Percentiles rank a stretch among this genome's conserved stretches.
Evolutionary conservation across 345 rosid genomes (phyloP).

Genomic region (Sapria himalayana): DNA sequence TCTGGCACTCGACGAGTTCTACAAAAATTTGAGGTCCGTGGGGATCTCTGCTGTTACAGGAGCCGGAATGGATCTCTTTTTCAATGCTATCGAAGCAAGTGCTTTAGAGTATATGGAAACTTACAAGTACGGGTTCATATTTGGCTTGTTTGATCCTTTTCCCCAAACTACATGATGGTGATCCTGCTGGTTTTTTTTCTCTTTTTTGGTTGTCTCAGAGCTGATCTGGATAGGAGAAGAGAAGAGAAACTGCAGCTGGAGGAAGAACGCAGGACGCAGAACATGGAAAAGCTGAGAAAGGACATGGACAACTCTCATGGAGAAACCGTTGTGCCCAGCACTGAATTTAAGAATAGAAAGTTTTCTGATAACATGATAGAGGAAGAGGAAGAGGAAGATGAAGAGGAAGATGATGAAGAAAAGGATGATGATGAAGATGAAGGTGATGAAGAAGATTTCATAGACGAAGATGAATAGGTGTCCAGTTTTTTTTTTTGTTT

Average conservation of each 20-base stretch:
- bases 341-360: slow-evolving; percentile 32
- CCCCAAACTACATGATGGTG: neutral
- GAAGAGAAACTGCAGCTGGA: slow-evolving; percentile 54
- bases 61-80: slow-evolving; percentile 54
- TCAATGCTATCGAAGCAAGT: slow-evolving; percentile 50
- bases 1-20: slow-evolving; percentile 47
- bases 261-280: slow-evolving; percentile 32
- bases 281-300: slow-evolving; percentile 44
- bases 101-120: slow-evolving; percentile 56
- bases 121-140: slow-evolving; percentile 29
- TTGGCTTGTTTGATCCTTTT: neutral
- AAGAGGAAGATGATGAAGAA: slow-evolving; percentile 18
- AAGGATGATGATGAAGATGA: slow-evolving; percentile 14
- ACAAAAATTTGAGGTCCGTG: slow-evolving; percentile 40
- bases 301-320: slow-evolving; percentile 60
- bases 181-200: neutral
- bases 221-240: slow-evolving; percentile 59
- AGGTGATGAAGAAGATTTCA: slow-evolving; percentile 18
- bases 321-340: slow-evolving; percentile 44
- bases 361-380: slow-evolving; percentile 17
- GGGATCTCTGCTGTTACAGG: slow-evolving; percentile 79
- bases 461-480: slow-evolving; percentile 42
- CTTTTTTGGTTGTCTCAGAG: slow-evolving; percentile 16
- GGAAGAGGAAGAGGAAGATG: slow-evolving; percentile 21
- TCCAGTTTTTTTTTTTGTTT: slow-evolving; percentile 15